Evolutionary conservation across 257 asterid species (phyloP), one percentile per base, ranked within the genome.

Genomic region (Gentiana straminea): DNA sequence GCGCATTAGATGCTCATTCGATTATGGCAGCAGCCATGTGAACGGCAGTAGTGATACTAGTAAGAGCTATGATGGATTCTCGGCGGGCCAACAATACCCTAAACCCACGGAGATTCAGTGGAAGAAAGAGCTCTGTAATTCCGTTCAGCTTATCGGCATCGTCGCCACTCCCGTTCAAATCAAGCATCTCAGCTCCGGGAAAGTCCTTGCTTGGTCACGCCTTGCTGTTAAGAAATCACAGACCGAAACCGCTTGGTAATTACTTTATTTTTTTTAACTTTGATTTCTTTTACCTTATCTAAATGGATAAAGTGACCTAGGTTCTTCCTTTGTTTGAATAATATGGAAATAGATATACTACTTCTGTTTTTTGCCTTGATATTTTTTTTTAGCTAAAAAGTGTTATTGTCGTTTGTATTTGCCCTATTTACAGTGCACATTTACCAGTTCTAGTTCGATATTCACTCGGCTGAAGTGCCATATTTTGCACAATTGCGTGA

Each of bases 201-300:
- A 89, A 71, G 68, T 68, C 10, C 57, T 89, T 3, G 95, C 86
- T 33, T 85, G 89, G 94, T 68, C 95, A 12, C 89, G 95, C 45
- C 82, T 85, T 13, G 92, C 95, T 53, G 94, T 89, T 4, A 89
- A 80, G 85, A 86, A 83, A 69, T 79, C 95, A 13, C 94, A 76
- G 60, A 86, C 73, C 11, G 95, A 89, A 24, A 86, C 95, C 1
- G 7, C 54, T 65, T 85, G 95, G 97, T 84, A 74, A 24, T 24
- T 24, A 24, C 24, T 24, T 24, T 0, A 24, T 24, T 24, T 24
- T 24, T 24, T 24, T 24, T 24, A 15, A 24, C 24, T 24, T 24
- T 24, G 24, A 24, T 24, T 15, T 24, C 24, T 24, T 24, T 24
- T 24, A 24, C 24, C 24, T 24, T 24, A 0, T 24, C 24, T 24